Conservation (phyloP, 2,329 filamentous ascomycete species). For the Trichoderma breve region DNA sequence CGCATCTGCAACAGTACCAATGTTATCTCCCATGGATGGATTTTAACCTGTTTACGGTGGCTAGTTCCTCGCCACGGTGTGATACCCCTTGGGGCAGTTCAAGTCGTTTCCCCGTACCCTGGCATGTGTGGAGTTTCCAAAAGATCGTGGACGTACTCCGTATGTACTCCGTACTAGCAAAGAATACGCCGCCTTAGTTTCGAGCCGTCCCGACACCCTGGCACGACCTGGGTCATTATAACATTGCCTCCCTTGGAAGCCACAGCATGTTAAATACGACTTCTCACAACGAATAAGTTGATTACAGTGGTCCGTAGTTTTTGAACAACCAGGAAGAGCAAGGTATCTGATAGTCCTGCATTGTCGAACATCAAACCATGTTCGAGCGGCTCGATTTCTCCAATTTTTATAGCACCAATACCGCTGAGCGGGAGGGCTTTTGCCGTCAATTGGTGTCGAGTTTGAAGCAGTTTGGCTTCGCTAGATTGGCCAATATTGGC, state of each 20-base stretch:
- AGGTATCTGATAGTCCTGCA: neutral
- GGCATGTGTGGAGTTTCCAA: neutral
- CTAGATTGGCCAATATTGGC: slow-evolving; percentile 1
- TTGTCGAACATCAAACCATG: slow-evolving; percentile 1
- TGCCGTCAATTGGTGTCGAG: slow-evolving; percentile 3
- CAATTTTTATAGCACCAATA: neutral
- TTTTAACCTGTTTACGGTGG: neutral
- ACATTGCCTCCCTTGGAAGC: neutral
- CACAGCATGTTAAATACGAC: neutral
- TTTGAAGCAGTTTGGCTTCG: slow-evolving; percentile 7
- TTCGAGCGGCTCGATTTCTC: slow-evolving; percentile 3
- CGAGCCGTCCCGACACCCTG: slow-evolving; percentile 1
- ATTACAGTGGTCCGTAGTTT: neutral
- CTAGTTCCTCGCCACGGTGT: neutral
- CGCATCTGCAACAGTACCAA: neutral
- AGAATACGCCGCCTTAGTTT: neutral
- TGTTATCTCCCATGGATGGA: neutral
- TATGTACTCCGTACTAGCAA: neutral
- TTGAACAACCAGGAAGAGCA: neutral
- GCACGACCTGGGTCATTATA: neutral
- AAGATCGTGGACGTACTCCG: neutral
- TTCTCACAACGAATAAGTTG: neutral
- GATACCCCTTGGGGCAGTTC: neutral
- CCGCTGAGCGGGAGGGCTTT: neutral
- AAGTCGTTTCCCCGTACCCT: neutral